Conservation (phyloP, 208 protist genomes). For the Trypanosoma cruzi region DNA sequence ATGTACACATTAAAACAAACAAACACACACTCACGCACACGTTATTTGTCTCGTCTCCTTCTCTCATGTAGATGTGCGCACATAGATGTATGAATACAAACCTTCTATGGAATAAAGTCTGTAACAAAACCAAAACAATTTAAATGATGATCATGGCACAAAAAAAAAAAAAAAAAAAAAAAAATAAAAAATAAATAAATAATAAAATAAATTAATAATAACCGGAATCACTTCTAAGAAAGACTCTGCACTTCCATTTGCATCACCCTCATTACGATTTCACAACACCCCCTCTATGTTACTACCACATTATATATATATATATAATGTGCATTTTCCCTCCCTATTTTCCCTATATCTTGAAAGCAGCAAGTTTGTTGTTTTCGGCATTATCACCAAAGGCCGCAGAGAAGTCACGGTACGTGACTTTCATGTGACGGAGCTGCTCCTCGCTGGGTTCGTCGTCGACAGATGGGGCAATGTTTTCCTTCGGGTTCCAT, state of each 20-base stretch:
- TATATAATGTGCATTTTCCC: background rate
- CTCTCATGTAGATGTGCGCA: background rate
- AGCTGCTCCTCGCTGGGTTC: slow-evolving; percentile 16
- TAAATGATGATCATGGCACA: too few relatives aligned
- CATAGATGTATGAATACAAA: background rate
- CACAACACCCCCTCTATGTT: background rate
- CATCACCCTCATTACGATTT: background rate
- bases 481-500: slow-evolving; percentile 44
- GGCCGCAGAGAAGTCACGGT: slow-evolving; percentile 61
- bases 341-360: slow-evolving; percentile 35
- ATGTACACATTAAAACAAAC: too few relatives aligned
- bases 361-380: slow-evolving; percentile 45
- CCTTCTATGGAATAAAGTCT: background rate
- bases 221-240: background rate
- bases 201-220: background rate
- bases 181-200: slow-evolving; percentile 11
- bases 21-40: too few relatives aligned
- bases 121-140: background rate
- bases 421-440: slow-evolving; percentile 37
- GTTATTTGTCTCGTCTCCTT: background rate
- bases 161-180: too few relatives aligned
- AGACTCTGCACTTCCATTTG: background rate
- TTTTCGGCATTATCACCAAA: slow-evolving; percentile 61
- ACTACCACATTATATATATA: background rate
- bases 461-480: background rate